A percentile compares a stretch with the other conserved stretches of the same genome.
phyloP scores from a whole-genome alignment of 352 stramenopile species.

The Saprolegnia parasitica region DNA sequence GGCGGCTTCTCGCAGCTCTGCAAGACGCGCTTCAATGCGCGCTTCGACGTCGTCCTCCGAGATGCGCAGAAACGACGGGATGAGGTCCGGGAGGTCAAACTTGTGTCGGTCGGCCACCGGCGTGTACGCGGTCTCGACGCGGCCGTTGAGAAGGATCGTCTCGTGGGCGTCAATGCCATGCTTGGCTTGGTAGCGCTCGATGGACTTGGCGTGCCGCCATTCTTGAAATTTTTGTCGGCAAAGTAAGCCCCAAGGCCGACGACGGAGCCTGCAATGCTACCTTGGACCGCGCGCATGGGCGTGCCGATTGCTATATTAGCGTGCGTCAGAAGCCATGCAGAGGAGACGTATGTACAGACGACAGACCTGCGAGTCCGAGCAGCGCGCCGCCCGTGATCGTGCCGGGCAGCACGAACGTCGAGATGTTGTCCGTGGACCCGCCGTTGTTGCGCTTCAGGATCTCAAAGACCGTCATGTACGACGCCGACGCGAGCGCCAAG shows the following conservation, averaged over 20 bases:
- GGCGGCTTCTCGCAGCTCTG: slow-evolving; percentile 48
- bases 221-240: slow-evolving; percentile 64
- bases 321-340: background rate
- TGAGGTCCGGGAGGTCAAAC: slow-evolving; percentile 57
- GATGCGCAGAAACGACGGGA: slow-evolving; percentile 64
- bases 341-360: background rate
- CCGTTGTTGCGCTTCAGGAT: slow-evolving; percentile 64
- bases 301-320: background rate
- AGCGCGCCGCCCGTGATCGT: slow-evolving; percentile 49
- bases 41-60: slow-evolving; percentile 73
- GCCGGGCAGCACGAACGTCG: slow-evolving; percentile 43
- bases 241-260: slow-evolving; percentile 58
- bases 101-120: background rate
- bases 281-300: slow-evolving; percentile 38
- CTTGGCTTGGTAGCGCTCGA: slow-evolving; percentile 78
- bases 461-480: slow-evolving; percentile 84
- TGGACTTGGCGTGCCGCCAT: slow-evolving; percentile 66
- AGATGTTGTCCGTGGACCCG: slow-evolving; percentile 48
- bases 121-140: slow-evolving; percentile 25
- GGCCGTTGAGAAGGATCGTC: slow-evolving; percentile 52
- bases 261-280: slow-evolving; percentile 50
- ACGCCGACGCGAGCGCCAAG: slow-evolving; percentile 78
- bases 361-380: slow-evolving; percentile 37
- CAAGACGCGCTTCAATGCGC: slow-evolving; percentile 64
- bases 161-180: slow-evolving; percentile 56